A percentile compares a stretch with the other conserved stretches of the same genome.
Conservation (phyloP, 352 stramenopile species). For the Phytophthora citricola region DNA sequence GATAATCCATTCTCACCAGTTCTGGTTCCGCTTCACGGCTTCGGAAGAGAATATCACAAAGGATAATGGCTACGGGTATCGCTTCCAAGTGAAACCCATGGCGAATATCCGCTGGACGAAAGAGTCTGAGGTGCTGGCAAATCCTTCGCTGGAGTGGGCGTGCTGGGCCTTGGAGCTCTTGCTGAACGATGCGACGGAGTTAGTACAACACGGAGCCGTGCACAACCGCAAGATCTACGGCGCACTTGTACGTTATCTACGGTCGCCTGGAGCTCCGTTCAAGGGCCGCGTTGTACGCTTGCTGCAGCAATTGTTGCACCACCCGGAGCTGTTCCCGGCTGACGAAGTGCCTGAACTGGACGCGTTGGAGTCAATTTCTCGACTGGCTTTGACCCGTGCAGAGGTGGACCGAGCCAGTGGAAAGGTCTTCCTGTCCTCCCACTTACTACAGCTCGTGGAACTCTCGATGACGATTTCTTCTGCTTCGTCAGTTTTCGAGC, state of each 20-base stretch:
- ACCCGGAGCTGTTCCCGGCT: slow-evolving; percentile 60
- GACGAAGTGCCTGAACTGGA: slow-evolving; percentile 68
- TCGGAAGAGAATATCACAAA: slow-evolving; percentile 68
- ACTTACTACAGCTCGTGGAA: slow-evolving; percentile 83
- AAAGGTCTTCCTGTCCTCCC: slow-evolving; percentile 76
- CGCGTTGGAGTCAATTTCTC: slow-evolving; percentile 66
- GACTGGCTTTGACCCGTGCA: slow-evolving; percentile 62
- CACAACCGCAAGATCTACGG: slow-evolving; percentile 86
- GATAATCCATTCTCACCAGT: slow-evolving; percentile 74
- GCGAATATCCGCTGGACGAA: slow-evolving; percentile 84
- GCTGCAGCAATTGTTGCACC: slow-evolving; percentile 78
- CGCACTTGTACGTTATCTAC: slow-evolving; percentile 81
- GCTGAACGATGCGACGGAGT: slow-evolving; percentile 73
- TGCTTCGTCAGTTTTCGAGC: slow-evolving; percentile 45
- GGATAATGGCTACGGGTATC: slow-evolving; percentile 80
- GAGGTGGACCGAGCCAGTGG: slow-evolving; percentile 62
- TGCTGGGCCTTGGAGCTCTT: slow-evolving; percentile 88
- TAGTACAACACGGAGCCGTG: slow-evolving; percentile 71
- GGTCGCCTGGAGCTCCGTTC: slow-evolving; percentile 79
- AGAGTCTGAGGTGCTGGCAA: slow-evolving; percentile 76
- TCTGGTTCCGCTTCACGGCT: slow-evolving; percentile 85
- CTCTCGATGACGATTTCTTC: slow-evolving; percentile 67
- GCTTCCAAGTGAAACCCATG: slow-evolving; percentile 84
- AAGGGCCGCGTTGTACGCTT: slow-evolving; percentile 81
- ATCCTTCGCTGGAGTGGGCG: slow-evolving; percentile 85